Evolutionary conservation across 1,139 yeast species (phyloP), one percentile per base, ranked within the genome.

Genomic region (Pichia norvegensis): DNA sequence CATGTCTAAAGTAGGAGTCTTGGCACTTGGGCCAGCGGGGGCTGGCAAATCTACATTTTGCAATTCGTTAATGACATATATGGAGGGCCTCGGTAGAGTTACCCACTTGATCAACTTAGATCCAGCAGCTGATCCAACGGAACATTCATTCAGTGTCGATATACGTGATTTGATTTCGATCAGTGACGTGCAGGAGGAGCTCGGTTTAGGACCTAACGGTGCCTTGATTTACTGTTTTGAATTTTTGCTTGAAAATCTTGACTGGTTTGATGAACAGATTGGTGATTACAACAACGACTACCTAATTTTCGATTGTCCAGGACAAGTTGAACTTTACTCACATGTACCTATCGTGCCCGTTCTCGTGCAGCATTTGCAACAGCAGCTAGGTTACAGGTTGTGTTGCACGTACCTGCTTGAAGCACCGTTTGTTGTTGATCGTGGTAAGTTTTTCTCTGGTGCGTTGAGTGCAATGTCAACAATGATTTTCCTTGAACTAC

Each of bases 391-490:
- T 60, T 90, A 92, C 68, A 85, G 81, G 52, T 67, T 94, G 22
- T 92, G 98, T 70, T 97, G 97, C 13, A 80, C 96, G 0, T 94
- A 92, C 65, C 69, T 94, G 42, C 67, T 94, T 52, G 98, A 94
- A 62, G 95, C 97, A 1, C 94, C 97, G 2, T 94, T 92, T 65
- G 85, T 92, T 42, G 73, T 92, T 49, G 98, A 92, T 62, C 74
- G 80, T 42, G 78, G 95, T 21, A 92, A 94, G 65, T 94, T 88
- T 66, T 94, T 92, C 62, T 84, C 95, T 41, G 98, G 98, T 2
- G 95, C 95, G 0, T 70, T 94, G 53, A 81, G 92, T 61, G 99
- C 99, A 33, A 94, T 94, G 98, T 82, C 95, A 27, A 96, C 98
- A 1, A 94, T 94, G 99, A 86, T 92, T 40, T 69, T 92, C 49